phyloP scores from a whole-genome alignment of 2,329 filamentous ascomycete genomes.

The Penicillium olsonii region DNA sequence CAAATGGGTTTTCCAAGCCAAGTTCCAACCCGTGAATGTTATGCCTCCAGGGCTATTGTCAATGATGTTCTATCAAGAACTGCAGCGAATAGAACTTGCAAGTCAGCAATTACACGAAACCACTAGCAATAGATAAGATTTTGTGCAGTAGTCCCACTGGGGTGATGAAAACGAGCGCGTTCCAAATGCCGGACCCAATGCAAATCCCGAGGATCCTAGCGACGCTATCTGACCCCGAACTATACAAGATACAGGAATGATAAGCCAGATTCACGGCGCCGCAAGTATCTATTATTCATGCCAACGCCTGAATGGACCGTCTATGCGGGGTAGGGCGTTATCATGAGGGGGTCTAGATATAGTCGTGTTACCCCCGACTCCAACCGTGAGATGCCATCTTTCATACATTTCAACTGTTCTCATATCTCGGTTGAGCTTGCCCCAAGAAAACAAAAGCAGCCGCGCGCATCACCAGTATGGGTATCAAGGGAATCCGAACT shows the following conservation, averaged over 20 bases:
- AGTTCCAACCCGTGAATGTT: no score
- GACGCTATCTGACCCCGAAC: conserved; percentile 10
- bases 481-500: conserved; percentile 60
- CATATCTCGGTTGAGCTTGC: no score
- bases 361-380: neutral
- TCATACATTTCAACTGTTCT: no score
- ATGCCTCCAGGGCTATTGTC: no score
- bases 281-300: neutral
- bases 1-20: no score
- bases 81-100: no score
- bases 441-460: no score
- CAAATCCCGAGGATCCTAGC: neutral
- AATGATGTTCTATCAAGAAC: no score
- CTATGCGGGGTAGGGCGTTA: conserved; percentile 7
- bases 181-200: neutral
- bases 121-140: neutral
- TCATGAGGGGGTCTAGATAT: conserved; percentile 1
- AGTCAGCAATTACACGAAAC: neutral
- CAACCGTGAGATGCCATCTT: no score
- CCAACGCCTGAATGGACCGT: neutral
- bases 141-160: no score
- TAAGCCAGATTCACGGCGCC: conserved; percentile 4
- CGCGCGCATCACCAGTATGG: conserved; percentile 40
- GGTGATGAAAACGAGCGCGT: no score
- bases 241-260: conserved; percentile 17